Percentiles rank a stretch among this genome's conserved stretches.
Evolutionary conservation across 164 flowering plant genomes (phyloP).

Genomic region (Nelumbo lutea): DNA sequence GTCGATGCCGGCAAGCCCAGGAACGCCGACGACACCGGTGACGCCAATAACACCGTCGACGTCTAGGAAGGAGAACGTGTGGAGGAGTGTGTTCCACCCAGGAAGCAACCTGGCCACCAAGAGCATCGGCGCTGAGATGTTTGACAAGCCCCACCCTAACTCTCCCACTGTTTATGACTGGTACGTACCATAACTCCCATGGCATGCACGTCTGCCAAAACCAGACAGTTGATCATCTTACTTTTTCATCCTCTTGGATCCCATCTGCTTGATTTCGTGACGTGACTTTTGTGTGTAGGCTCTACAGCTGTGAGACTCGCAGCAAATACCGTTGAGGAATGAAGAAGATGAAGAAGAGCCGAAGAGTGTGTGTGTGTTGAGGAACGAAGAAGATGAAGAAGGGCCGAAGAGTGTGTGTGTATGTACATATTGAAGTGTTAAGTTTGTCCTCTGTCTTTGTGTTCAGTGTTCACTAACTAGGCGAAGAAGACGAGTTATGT

Average conservation of each 20-base stretch:
- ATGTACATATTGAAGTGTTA: not conserved
- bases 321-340: slow-evolving; percentile 25
- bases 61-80: slow-evolving; percentile 71
- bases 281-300: slow-evolving; percentile 20
- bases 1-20: slow-evolving; percentile 56
- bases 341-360: no score
- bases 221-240: not conserved
- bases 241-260: not conserved
- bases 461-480: no score
- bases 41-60: slow-evolving; percentile 58
- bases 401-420: no score
- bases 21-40: slow-evolving; percentile 44
- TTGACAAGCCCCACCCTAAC: slow-evolving; percentile 81
- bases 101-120: slow-evolving; percentile 88
- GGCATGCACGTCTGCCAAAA: not conserved
- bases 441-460: no score
- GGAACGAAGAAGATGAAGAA: no score
- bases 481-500: no score
- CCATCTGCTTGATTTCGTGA: not conserved
- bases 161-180: slow-evolving; percentile 96
- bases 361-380: not conserved
- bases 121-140: slow-evolving; percentile 46
- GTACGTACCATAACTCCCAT: slow-evolving; percentile 27
- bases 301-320: slow-evolving; percentile 32
- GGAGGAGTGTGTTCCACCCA: slow-evolving; percentile 97